These are phyloP conservation scores for Tulasnella calospora DNA, from an alignment of 768 basidiomycete species.

Conservation along the genomic window DNA sequence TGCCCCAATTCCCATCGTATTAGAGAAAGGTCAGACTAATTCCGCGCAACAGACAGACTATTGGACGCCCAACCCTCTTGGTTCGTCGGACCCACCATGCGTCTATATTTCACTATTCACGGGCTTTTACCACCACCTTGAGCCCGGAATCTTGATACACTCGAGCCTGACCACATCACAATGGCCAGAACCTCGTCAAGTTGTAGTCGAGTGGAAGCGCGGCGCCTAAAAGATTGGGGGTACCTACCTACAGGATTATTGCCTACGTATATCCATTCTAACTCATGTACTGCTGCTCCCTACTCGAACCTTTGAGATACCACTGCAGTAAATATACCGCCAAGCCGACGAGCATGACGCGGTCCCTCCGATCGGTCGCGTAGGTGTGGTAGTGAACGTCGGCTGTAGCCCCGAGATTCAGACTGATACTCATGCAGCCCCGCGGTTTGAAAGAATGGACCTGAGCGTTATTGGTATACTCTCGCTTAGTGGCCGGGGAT, in stretches of 20 bases:
- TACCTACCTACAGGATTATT: too few species aligned
- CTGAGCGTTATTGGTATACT: too few species aligned
- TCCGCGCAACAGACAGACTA: not conserved
- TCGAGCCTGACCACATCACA: not conserved
- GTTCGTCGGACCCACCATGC: not conserved
- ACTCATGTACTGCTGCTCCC: too few species aligned
- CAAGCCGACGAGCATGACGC: too few species aligned
- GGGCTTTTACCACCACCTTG: not conserved
- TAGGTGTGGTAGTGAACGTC: too few species aligned
- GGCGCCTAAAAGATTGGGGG: not conserved
- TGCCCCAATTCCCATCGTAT: not conserved
- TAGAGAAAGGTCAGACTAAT: not conserved
- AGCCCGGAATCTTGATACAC: not conserved
- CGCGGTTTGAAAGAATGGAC: too few species aligned
- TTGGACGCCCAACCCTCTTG: not conserved
- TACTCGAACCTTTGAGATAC: not conserved
- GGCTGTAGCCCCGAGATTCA: too few species aligned
- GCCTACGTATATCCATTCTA: too few species aligned
- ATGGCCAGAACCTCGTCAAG: not conserved
- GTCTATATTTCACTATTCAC: not conserved
- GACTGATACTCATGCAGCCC: too few species aligned
- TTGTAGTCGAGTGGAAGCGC: not conserved
- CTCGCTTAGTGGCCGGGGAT: too few species aligned
- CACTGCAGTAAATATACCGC: too few species aligned
- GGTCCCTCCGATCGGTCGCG: too few species aligned